Evolutionary conservation across 345 rosid species (phyloP).

Genomic region (Aquilaria malaccensis): DNA sequence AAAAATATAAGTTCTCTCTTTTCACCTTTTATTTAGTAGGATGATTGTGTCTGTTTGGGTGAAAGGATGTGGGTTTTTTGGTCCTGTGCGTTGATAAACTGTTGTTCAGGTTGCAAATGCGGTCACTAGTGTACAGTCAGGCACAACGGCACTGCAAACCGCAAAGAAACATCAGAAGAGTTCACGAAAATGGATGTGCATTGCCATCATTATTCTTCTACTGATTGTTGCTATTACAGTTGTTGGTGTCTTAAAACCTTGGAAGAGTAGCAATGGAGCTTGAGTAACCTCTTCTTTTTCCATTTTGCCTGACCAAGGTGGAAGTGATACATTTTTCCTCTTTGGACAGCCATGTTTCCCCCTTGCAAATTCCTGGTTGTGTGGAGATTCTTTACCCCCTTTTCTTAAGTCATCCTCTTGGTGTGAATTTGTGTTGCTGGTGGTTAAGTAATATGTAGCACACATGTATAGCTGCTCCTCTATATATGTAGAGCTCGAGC

Average conservation of each 20-base stretch:
- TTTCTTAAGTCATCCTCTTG: background rate
- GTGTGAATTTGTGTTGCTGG: conserved; percentile 9
- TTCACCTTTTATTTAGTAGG: background rate
- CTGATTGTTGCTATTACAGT: conserved; percentile 35
- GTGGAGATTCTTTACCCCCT: conserved; percentile 1
- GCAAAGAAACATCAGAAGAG: conserved; percentile 34
- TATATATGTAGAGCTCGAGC: background rate
- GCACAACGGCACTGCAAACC: conserved; percentile 33
- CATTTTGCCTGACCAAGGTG: conserved; percentile 6
- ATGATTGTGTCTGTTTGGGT: background rate
- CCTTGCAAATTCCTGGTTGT: background rate
- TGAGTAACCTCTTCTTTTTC: conserved; percentile 13
- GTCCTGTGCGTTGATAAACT: conserved; percentile 15
- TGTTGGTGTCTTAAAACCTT: conserved; percentile 32
- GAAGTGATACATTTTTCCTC: background rate
- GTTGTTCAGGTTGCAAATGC: conserved; percentile 43
- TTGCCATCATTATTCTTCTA: conserved; percentile 40
- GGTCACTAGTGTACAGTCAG: conserved; percentile 33
- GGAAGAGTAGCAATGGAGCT: conserved; percentile 30
- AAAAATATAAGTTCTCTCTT: background rate
- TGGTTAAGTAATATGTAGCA: background rate
- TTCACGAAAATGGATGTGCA: conserved; percentile 38
- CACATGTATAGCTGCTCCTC: background rate
- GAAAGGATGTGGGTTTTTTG: conserved; percentile 3
- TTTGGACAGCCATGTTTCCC: background rate